phyloP scores from a whole-genome alignment of 2,329 filamentous ascomycete genomes.

The Fusarium floridanum region DNA sequence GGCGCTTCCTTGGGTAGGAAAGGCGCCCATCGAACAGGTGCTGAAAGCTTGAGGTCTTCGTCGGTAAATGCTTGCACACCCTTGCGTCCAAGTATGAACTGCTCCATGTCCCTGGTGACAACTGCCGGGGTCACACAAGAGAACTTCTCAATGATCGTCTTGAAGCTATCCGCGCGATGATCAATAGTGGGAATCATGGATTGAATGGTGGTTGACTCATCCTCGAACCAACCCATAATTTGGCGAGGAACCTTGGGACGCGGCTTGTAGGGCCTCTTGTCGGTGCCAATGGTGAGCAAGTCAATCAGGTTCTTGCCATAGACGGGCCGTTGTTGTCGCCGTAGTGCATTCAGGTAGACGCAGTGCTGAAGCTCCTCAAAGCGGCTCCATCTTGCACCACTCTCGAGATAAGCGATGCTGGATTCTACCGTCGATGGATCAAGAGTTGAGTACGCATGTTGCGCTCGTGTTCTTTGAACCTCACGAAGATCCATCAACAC shows the following conservation, averaged over 20 bases:
- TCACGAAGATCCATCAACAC: constrained; percentile 79
- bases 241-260: constrained; percentile 71
- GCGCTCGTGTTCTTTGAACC: constrained; percentile 73
- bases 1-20: constrained; percentile 69
- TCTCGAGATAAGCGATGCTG: constrained; percentile 80
- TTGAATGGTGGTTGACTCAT: constrained; percentile 73
- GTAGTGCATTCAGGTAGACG: constrained; percentile 83
- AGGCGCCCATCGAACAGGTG: constrained; percentile 66
- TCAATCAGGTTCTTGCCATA: constrained; percentile 87
- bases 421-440: constrained; percentile 77
- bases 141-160: constrained; percentile 85
- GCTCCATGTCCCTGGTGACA: constrained; percentile 81
- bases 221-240: constrained; percentile 81
- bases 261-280: constrained; percentile 70
- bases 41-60: constrained; percentile 68
- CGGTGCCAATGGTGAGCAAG: constrained; percentile 74
- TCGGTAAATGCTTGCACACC: constrained; percentile 70
- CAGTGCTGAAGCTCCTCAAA: constrained; percentile 85
- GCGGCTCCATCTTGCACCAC: constrained; percentile 74
- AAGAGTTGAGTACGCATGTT: constrained; percentile 66
- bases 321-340: constrained; percentile 83
- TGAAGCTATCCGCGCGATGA: constrained; percentile 78
- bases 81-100: constrained; percentile 73
- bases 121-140: constrained; percentile 93
- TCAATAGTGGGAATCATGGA: constrained; percentile 81